Conservation (phyloP, 2,329 filamentous ascomycete genomes). For the Magnaporthales sp. region DNA sequence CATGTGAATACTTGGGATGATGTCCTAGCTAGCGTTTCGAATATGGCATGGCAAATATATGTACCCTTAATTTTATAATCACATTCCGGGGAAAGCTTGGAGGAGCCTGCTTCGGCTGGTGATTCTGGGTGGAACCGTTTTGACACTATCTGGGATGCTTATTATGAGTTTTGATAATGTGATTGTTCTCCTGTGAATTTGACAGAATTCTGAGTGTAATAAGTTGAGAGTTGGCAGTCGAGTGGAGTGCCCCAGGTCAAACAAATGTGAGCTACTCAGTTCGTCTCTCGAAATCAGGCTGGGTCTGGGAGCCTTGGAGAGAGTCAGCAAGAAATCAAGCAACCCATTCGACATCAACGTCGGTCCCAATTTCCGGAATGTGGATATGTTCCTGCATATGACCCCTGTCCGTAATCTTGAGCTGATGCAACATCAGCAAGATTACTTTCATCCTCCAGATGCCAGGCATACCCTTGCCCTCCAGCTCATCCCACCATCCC, state of each 20-base stretch:
- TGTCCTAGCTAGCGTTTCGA: constrained; percentile 10
- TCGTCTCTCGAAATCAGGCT: too few relatives aligned
- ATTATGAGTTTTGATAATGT: background rate
- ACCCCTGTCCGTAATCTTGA: background rate
- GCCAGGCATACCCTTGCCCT: background rate
- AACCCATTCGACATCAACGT: background rate
- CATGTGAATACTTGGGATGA: constrained; percentile 1
- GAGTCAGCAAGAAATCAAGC: background rate
- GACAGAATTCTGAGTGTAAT: too few relatives aligned
- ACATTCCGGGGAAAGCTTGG: constrained; percentile 25
- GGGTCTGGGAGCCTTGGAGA: too few relatives aligned
- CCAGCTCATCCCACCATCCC: too few relatives aligned
- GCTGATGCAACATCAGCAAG: background rate
- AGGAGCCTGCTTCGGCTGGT: background rate
- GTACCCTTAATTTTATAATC: constrained; percentile 37
- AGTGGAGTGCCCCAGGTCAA: too few relatives aligned
- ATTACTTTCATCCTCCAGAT: background rate
- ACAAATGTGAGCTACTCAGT: too few relatives aligned
- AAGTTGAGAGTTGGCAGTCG: too few relatives aligned
- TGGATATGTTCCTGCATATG: background rate
- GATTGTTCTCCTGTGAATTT: background rate
- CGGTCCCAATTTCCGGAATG: background rate
- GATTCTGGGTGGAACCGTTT: background rate
- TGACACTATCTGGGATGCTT: background rate
- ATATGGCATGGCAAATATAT: constrained; percentile 18